A percentile compares a stretch with the other conserved stretches of the same genome.
Evolutionary conservation across 441 rosid species (phyloP).

Genomic region (Arabidopsis lyrata): DNA sequence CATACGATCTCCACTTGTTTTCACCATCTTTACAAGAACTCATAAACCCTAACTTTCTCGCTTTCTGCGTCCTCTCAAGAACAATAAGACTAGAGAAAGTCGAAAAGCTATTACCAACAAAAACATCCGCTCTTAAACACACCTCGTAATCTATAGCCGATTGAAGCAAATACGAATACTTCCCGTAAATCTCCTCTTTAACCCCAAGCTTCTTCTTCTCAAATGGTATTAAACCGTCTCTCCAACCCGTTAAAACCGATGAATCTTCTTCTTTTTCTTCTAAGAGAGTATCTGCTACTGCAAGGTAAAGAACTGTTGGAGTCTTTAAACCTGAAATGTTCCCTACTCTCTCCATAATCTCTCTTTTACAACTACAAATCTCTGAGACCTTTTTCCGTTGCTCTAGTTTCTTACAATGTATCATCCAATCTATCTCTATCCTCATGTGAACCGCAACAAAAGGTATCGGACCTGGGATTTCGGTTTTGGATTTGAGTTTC

Average conservation of each 20-base stretch:
- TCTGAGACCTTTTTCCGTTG: slow-evolving; percentile 62
- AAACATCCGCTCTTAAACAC: slow-evolving; percentile 81
- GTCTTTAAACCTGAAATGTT: slow-evolving; percentile 56
- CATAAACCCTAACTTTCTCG: slow-evolving; percentile 60
- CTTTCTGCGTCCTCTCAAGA: slow-evolving; percentile 89
- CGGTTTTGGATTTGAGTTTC: slow-evolving; percentile 25
- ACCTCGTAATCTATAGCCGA: slow-evolving; percentile 97
- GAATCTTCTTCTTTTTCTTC: slow-evolving; percentile 57
- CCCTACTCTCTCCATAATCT: slow-evolving; percentile 80
- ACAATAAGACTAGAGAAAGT: slow-evolving; percentile 93
- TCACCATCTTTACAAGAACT: slow-evolving; percentile 59
- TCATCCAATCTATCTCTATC: slow-evolving; percentile 98
- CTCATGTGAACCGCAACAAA: slow-evolving; percentile 96
- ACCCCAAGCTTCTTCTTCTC: slow-evolving; percentile 89
- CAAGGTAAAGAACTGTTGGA: slow-evolving; percentile 77
- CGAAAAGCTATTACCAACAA: slow-evolving; percentile 92
- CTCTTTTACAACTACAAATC: slow-evolving; percentile 91
- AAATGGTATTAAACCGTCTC: slow-evolving; percentile 66
- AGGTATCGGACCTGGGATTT: slow-evolving; percentile 39
- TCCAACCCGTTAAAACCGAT: slow-evolving; percentile 79
- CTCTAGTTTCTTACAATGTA: slow-evolving; percentile 94
- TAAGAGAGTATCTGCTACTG: slow-evolving; percentile 86
- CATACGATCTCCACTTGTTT: slow-evolving; percentile 84
- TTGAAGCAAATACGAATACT: slow-evolving; percentile 81
- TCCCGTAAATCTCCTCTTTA: slow-evolving; percentile 62